Evolutionary conservation across 495 filamentous ascomycete species (phyloP), one percentile per base, ranked within the genome.

Genomic region (Haplographium delicatum): DNA sequence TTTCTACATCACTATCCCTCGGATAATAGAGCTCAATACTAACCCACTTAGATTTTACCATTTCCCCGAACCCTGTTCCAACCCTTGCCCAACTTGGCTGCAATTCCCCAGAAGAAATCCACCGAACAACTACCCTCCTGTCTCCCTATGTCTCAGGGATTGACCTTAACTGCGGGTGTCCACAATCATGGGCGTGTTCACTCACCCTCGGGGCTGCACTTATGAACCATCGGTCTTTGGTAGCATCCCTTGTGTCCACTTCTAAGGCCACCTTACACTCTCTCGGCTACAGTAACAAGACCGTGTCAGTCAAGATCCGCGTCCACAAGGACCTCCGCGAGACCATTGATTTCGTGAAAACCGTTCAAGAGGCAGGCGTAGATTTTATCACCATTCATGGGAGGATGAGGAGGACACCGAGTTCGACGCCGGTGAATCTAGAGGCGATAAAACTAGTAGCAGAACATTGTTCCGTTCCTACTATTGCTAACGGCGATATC

Each of bases 91-190:
- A 86, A 56, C 83, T 84, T 61, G 82, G 79, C 31, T 70, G 73
- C 39, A 77, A 72, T 56, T 67, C 66, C 0, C 69, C 78, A 20
- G 51, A 65, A 10, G 82, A 86, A 57, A 72, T 86, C 47, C 72
- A 78, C 2, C 68, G 79, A 18, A 79, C 81, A 1, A 78, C 80
- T 0, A 67, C 78, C 31, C 72, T 85, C 49, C 74, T 78, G 26
- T 73, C 69, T 4, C 81, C 82, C 15, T 81, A 69, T 52, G 68
- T 73, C 51, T 75, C 72, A 44, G 82, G 82, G 50, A 74, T 86
- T 15, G 79, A 84, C 56, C 63, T 86, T 11, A 86, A 86, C 62
- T 86, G 82, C 59, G 82, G 82, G 9, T 86, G 82, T 51, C 82
- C 82, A 2, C 82, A 86, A 65, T 75, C 73, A 3, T 86, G 82